Base-by-base conservation (phyloP, 345 rosid species). In the Eucalyptus cloeziana region DNA sequence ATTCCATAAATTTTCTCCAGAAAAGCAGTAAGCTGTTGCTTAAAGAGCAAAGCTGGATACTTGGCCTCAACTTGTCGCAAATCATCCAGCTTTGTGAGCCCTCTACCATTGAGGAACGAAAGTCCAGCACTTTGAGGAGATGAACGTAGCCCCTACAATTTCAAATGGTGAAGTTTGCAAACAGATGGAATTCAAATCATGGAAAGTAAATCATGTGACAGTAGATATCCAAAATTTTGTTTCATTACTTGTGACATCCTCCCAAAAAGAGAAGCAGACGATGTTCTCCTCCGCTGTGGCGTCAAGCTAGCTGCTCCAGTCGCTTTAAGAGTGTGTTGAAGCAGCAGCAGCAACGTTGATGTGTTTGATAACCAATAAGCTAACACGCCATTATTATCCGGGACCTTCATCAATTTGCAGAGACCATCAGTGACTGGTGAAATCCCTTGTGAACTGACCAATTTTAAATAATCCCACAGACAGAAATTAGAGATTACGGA, bases 1-100 rank as follows among this genome's bases (percentile, higher is more conserved):
- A 98, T 96, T 92, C 99, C 99, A 94, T 98, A 98, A 91, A 98
- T 95, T 93, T 98, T 98, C 95, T 98, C 99, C 88, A 98, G 99
- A 95, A 95, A 97, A 87, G 99, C 99, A 27, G 99, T 97, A 86
- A 98, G 99, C 94, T 98, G 99, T 92, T 97, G 99, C 93, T 97
- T 98, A 92, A 98, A 98, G 90, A 98, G 95, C 89, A 97, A 92
- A 43, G 99, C 99, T 22, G 99, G 99, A 92, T 97, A 97, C 90
- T 97, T 98, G 88, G 99, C 99, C 93, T 98, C 99, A 86, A 97
- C 99, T 92, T 96, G 99, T 86, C 97, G 94, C 89, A 98, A 87
- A 91, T 98, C 99, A 89, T 97, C 99, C 88, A 93, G 93, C 90
- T 97, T 95, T 88, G 95, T 93, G 92, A 94, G 91, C 50, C 95